These are phyloP conservation scores for Brassica incana DNA, from an alignment of 345 rosid species.

Conservation along the genomic window DNA sequence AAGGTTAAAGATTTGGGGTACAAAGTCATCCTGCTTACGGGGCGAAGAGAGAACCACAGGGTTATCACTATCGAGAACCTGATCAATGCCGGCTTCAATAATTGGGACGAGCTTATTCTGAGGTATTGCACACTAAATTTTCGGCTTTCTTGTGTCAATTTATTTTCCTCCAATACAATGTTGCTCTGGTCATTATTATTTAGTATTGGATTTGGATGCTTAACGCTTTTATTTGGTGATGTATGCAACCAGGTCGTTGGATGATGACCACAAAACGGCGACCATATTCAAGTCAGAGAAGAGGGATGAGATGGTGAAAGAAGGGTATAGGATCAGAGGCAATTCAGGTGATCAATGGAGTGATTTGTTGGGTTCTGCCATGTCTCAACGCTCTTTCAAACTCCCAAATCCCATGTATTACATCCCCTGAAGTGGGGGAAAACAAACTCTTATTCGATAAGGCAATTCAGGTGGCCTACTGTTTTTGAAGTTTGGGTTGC, in stretches of 20 bases:
- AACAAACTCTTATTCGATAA: background rate
- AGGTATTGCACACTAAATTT: slow-evolving; percentile 42
- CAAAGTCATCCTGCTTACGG: slow-evolving; percentile 75
- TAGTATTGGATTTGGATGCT: background rate
- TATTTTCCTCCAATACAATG: background rate
- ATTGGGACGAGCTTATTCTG: slow-evolving; percentile 86
- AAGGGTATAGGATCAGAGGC: slow-evolving; percentile 73
- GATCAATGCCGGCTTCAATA: slow-evolving; percentile 58
- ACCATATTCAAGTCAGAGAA: slow-evolving; percentile 66
- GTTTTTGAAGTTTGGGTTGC: slow-evolving; percentile 23
- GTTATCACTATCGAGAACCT: slow-evolving; percentile 60
- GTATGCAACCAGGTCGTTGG: slow-evolving; percentile 47
- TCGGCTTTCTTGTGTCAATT: background rate
- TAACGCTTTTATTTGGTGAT: background rate
- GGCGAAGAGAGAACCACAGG: slow-evolving; percentile 66
- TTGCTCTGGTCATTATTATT: background rate
- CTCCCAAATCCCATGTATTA: slow-evolving; percentile 89
- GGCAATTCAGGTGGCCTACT: slow-evolving; percentile 2
- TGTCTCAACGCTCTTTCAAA: slow-evolving; percentile 75
- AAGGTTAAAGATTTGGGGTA: slow-evolving; percentile 62
- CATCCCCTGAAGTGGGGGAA: slow-evolving; percentile 42
- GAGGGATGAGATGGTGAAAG: slow-evolving; percentile 66
- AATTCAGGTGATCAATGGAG: slow-evolving; percentile 97
- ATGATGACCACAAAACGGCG: slow-evolving; percentile 61
- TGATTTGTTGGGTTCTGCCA: slow-evolving; percentile 61